Evolutionary conservation across 2,329 filamentous ascomycete genomes (phyloP), one percentile per base, ranked within the genome.

Genomic region (Chaetomium sp.): DNA sequence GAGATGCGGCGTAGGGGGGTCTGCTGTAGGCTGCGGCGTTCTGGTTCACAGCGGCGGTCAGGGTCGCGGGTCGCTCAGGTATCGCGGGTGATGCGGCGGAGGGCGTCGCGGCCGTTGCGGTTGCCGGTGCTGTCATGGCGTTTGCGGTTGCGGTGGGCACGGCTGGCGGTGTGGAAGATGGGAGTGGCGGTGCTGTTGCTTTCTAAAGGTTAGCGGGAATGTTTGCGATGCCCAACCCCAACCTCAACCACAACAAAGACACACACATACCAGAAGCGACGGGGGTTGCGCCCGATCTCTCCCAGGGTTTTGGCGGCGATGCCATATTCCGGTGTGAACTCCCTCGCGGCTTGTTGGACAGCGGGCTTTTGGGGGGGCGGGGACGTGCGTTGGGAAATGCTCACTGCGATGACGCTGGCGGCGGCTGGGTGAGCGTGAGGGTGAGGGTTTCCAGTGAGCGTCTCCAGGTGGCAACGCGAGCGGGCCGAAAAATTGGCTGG

Each of bases 251-350:
- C 12, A 50, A 35, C 35, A 65, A 56, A 31, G 25, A 23, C 23
- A 13, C 59, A 65, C 67, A 79, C 81, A 73, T 79, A 88, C 85
- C 78, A 74, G 81, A 75, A 74, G 74, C 68, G 56, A 74, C 74
- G 70, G 80, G 74, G 71, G 82, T 82, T 67, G 86, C 85, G 78
- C 89, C 90, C 70, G 89, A 85, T 77, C 90, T 87, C 81, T 99
- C 95, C 95, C 95, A 99, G 55, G 95, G 95, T 80, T 99, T 99
- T 63, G 95, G 95, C 75, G 95, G 95, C 78, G 94, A 97, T 69
- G 85, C 85, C 83, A 88, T 88, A 68, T 77, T 66, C 77, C 42
- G 45, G 25, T 65, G 57, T 59, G 55, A 19, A 47, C 16, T 38
- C 19, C 29, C 31, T 57, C 57, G 56, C 54, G 31, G 9, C 27